Percentiles rank a stretch among this genome's conserved stretches.
Evolutionary conservation across 2,329 filamentous ascomycete species (phyloP).

Genomic region (Trichophyton rubrum): DNA sequence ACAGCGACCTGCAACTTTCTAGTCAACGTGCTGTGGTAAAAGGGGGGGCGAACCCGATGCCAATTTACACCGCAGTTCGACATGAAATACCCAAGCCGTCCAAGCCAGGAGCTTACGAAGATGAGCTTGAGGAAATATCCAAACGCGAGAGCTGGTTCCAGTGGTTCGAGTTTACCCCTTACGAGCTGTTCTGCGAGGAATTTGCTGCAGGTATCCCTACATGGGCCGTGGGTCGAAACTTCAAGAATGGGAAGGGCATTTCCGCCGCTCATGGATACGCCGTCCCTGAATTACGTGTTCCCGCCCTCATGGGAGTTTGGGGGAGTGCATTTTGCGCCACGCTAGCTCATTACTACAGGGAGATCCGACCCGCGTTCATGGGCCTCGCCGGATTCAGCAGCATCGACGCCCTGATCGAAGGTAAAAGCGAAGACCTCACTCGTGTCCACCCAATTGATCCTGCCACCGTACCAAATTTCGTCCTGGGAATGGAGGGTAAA

Average conservation of each 20-base stretch:
- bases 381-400: constrained; percentile 61
- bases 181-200: constrained; percentile 92
- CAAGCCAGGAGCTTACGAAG: constrained; percentile 37
- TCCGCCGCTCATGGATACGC: constrained; percentile 52
- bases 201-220: constrained; percentile 84
- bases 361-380: constrained; percentile 70
- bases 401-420: constrained; percentile 71
- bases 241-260: constrained; percentile 59
- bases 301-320: constrained; percentile 85
- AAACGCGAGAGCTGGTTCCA: constrained; percentile 77
- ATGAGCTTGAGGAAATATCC: constrained; percentile 35
- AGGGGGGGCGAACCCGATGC: constrained; percentile 69
- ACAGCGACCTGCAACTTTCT: constrained; percentile 77
- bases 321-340: constrained; percentile 95
- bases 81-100: constrained; percentile 68
- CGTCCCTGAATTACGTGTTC: constrained; percentile 71
- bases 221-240: constrained; percentile 79
- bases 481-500: constrained; percentile 62
- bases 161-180: constrained; percentile 93
- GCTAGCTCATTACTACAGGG: constrained; percentile 87
- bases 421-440: constrained; percentile 68
- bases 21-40: constrained; percentile 67
- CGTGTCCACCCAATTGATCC: constrained; percentile 94
- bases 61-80: constrained; percentile 89
- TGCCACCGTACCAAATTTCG: constrained; percentile 79